Evolutionary conservation across 2,329 filamentous ascomycete species (phyloP), one percentile per base, ranked within the genome.

Genomic region (Bipolaris cookei): DNA sequence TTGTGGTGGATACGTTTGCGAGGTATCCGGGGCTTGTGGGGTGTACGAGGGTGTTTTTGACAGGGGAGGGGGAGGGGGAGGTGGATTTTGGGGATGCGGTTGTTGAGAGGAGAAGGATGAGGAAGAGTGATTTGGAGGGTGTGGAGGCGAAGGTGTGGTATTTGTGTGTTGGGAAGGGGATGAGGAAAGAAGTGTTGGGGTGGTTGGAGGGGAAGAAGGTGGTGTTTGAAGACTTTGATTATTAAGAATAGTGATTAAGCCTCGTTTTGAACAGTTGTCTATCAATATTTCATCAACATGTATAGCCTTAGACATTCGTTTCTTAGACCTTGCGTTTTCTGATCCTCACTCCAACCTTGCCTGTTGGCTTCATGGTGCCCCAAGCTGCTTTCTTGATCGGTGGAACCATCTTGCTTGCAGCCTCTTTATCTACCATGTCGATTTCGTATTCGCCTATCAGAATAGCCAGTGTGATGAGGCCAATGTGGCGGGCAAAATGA

Each of bases 1-100:
- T 95, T 1, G 88, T 87, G 0, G 66, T 80, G 1, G 86, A 91
- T 61, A 80, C 82, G 0, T 81, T 95, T 38, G 70, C 77, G 21
- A 76, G 73, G 32, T 81, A 84, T 56, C 79, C 79, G 0, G 79
- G 78, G 0, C 74, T 95, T 10, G 83, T 79, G 0, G 55, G 56
- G 0, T 79, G 79, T 14, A 83, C 88, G 23, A 82, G 63, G 13
- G 62, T 95, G 1, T 95, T 90, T 64, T 74, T 94, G 5, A 92
- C 90, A 0, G 82, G 85, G 0, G 6, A 6, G 11, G 60, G 23
- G 51, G 43, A 56, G 21, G 44, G 2, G 1, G 4, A 2, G 51
- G 68, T 0, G 59, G 63, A 6, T 57, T 69, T 59, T 53, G 74
- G 30, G 0, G 21, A 51, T 18, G 23, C 67, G 7, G 83, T 49